Percentiles rank a stretch among this genome's conserved stretches.
phyloP scores from a whole-genome alignment of 768 basidiomycete genomes.

The Tylopilus sp. region DNA sequence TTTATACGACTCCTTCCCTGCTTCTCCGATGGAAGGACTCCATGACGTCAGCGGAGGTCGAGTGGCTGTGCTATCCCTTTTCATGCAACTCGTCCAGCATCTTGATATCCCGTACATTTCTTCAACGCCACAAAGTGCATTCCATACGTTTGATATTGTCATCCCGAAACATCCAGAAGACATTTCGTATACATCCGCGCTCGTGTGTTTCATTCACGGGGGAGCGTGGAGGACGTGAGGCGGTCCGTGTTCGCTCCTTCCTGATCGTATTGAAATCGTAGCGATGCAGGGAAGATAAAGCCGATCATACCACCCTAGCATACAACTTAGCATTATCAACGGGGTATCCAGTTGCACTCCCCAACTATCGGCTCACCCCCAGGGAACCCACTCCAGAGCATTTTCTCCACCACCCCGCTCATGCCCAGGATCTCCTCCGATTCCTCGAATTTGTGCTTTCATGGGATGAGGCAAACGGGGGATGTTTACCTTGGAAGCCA shows the following conservation, averaged over 20 bases:
- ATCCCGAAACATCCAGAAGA: constrained; percentile 23
- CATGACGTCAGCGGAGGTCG: constrained; percentile 27
- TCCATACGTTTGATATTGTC: constrained; percentile 57
- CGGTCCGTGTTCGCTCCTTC: background rate
- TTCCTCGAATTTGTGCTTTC: constrained; percentile 56
- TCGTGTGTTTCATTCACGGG: constrained; percentile 76
- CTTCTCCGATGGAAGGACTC: background rate
- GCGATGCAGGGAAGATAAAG: constrained; percentile 67
- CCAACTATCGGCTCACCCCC: constrained; percentile 76
- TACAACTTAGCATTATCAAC: constrained; percentile 48
- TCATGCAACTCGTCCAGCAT: constrained; percentile 14
- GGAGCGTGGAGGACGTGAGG: constrained; percentile 81
- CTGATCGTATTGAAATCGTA: constrained; percentile 2
- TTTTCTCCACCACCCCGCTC: constrained; percentile 61
- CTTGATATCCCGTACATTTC: constrained; percentile 37
- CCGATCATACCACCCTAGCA: constrained; percentile 53
- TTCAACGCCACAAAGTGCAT: constrained; percentile 23
- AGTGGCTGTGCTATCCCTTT: constrained; percentile 10
- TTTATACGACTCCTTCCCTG: constrained; percentile 11
- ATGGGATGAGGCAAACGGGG: constrained; percentile 33
- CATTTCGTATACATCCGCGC: constrained; percentile 23
- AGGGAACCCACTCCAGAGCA: constrained; percentile 33
- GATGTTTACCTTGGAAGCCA: constrained; percentile 36
- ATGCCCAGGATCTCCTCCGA: constrained; percentile 60
- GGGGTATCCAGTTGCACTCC: constrained; percentile 58